These are phyloP conservation scores for Ustilago crameri DNA, from an alignment of 1,284 basidiomycete species.

Conservation along the genomic window DNA sequence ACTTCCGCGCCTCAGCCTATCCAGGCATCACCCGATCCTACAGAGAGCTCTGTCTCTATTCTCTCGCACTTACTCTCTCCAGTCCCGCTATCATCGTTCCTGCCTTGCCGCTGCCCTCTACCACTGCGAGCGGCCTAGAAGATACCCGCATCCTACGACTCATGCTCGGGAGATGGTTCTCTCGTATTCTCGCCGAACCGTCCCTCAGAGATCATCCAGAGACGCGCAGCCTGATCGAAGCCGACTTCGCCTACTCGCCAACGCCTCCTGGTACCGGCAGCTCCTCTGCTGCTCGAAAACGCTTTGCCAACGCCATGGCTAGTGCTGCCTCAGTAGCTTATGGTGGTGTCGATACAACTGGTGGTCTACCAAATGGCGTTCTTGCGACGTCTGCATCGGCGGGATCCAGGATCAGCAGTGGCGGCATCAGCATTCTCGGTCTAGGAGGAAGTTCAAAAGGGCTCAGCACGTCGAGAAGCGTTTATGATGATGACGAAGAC, in stretches of 20 bases:
- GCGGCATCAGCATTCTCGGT: slow-evolving; percentile 44
- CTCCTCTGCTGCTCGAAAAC: slow-evolving; percentile 49
- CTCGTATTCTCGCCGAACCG: slow-evolving; percentile 47
- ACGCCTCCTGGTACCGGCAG: slow-evolving; percentile 43
- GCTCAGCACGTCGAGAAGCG: slow-evolving; percentile 47
- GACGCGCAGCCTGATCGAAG: slow-evolving; percentile 59
- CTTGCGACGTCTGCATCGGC: slow-evolving; percentile 50
- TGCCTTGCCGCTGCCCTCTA: slow-evolving; percentile 55
- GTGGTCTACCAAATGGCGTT: slow-evolving; percentile 52
- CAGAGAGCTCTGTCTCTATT: slow-evolving; percentile 55
- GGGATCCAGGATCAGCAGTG: slow-evolving; percentile 25
- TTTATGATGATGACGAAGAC: slow-evolving; percentile 59
- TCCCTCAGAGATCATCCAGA: slow-evolving; percentile 54
- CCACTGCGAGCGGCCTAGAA: slow-evolving; percentile 40
- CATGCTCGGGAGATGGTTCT: slow-evolving; percentile 57
- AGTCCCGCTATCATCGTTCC: slow-evolving; percentile 54
- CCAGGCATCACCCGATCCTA: slow-evolving; percentile 53
- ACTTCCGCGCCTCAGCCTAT: slow-evolving; percentile 53
- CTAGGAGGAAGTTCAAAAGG: slow-evolving; percentile 42
- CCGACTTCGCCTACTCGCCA: slow-evolving; percentile 62
- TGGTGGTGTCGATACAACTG: slow-evolving; percentile 43
- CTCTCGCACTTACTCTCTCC: slow-evolving; percentile 47
- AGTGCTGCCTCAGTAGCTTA: slow-evolving; percentile 48
- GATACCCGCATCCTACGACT: slow-evolving; percentile 55
- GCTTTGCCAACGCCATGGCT: slow-evolving; percentile 52